These are phyloP conservation scores for Parastagonospora nodorum DNA, from an alignment of 2,329 filamentous ascomycete species.

Conservation along the genomic window DNA sequence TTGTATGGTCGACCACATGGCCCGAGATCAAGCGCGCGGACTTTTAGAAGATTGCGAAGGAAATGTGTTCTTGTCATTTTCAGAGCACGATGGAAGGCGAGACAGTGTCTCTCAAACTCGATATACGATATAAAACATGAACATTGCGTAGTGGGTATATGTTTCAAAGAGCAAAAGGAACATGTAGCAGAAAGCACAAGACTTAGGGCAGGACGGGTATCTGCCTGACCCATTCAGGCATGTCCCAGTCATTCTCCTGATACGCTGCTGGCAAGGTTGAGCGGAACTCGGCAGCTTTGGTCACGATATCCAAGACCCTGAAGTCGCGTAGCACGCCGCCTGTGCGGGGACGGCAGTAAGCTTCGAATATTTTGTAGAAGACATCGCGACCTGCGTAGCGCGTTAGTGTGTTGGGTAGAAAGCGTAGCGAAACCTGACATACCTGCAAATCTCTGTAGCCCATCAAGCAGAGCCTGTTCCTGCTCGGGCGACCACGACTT, in stretches of 20 bases:
- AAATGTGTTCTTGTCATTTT: no score
- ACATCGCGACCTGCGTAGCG: conserved; percentile 23
- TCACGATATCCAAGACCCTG: conserved; percentile 35
- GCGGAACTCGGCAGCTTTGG: conserved; percentile 28
- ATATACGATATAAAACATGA: no score
- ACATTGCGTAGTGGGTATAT: no score
- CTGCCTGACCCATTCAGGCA: conserved; percentile 32
- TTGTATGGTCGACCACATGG: no score
- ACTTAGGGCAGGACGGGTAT: conserved; percentile 30
- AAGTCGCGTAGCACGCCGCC: conserved; percentile 31
- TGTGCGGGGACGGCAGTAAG: conserved; percentile 24
- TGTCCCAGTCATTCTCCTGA: conserved; percentile 24
- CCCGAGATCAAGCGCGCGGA: no score
- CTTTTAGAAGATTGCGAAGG: no score
- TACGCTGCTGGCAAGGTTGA: conserved; percentile 14
- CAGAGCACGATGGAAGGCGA: no score
- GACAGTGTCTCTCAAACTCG: no score
- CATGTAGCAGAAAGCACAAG: no score
- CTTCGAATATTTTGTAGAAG: conserved; percentile 35
- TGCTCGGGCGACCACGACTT: conserved; percentile 41
- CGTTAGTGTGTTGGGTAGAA: background rate
- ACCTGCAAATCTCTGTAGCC: conserved; percentile 32
- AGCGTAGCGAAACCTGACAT: background rate
- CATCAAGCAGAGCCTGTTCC: conserved; percentile 39
- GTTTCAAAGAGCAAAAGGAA: no score